Percentiles rank a stretch among this genome's conserved stretches.
Evolutionary conservation across 1,139 yeast species (phyloP).

Genomic region (Sugiyamaella paludigena): DNA sequence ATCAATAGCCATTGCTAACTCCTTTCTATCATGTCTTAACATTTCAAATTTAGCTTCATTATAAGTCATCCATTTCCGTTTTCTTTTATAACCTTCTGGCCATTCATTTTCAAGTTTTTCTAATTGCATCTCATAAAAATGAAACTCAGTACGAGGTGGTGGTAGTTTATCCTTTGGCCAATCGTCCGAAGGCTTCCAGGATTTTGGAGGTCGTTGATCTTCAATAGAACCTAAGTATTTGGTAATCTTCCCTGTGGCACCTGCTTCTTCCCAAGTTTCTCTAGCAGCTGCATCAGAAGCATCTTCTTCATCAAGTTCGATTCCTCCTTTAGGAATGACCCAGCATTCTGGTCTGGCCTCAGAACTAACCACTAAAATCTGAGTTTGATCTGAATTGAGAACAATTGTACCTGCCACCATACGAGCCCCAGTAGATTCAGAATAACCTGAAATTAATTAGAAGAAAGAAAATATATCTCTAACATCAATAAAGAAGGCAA

Average conservation of each 20-base stretch:
- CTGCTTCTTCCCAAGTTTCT: constrained; percentile 99
- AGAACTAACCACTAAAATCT: constrained; percentile 76
- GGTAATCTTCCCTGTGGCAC: constrained; percentile 65
- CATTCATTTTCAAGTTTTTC: constrained; percentile 56
- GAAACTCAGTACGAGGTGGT: constrained; percentile 74
- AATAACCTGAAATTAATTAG: constrained; percentile 39
- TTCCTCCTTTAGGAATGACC: constrained; percentile 96
- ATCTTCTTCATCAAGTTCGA: constrained; percentile 76
- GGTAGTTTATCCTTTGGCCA: constrained; percentile 43
- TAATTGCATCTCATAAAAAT: constrained; percentile 74
- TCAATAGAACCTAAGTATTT: constrained; percentile 59
- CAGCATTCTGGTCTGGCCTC: constrained; percentile 63
- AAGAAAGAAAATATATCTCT: not conserved
- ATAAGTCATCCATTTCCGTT: constrained; percentile 73
- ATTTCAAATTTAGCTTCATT: constrained; percentile 70
- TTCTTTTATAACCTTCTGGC: constrained; percentile 69
- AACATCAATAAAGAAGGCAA: no score
- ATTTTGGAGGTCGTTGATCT: constrained; percentile 66
- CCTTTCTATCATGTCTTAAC: constrained; percentile 59
- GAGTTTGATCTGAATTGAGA: constrained; percentile 52
- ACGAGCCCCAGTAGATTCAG: constrained; percentile 64
- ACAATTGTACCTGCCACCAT: constrained; percentile 91
- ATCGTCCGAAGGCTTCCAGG: constrained; percentile 43
- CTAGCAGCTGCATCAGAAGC: constrained; percentile 58
- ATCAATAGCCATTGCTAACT: constrained; percentile 63